These are phyloP conservation scores for Cicer judaicum DNA, from an alignment of 306 rosid species.

Conservation along the genomic window DNA sequence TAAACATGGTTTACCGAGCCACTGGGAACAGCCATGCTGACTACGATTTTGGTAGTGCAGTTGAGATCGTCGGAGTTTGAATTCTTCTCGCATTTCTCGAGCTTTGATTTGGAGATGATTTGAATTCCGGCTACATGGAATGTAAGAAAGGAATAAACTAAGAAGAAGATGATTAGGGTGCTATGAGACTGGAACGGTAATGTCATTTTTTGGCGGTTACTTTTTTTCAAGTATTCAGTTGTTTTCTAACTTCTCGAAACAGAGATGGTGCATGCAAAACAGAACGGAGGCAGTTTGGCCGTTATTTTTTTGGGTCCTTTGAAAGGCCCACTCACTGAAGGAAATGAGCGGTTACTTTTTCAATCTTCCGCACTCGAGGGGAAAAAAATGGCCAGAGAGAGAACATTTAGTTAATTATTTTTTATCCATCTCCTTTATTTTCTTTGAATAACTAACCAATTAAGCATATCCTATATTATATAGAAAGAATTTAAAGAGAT, in stretches of 20 bases:
- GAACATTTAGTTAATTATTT: too few species aligned
- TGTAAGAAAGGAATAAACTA: constrained; percentile 41
- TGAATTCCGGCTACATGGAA: constrained; percentile 55
- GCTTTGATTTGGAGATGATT: constrained; percentile 90
- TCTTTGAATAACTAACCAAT: too few species aligned
- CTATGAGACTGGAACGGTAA: background rate
- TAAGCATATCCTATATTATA: too few species aligned
- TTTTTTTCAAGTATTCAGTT: background rate
- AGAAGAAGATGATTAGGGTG: constrained; percentile 34
- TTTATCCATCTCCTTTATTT: too few species aligned
- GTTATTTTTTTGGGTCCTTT: constrained; percentile 16
- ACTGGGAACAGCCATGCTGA: constrained; percentile 87
- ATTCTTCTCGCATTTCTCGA: constrained; percentile 81
- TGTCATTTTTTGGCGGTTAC: constrained; percentile 36
- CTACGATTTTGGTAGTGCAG: constrained; percentile 80
- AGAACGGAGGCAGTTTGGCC: constrained; percentile 35
- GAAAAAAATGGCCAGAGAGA: too few species aligned
- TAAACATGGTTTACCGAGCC: constrained; percentile 61
- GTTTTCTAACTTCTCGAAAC: background rate
- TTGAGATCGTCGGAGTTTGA: constrained; percentile 70
- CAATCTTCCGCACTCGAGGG: too few species aligned
- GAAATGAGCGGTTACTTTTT: too few species aligned
- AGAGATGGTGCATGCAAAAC: background rate
- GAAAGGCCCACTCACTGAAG: background rate
- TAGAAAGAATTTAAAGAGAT: too few species aligned